These are phyloP conservation scores for Panaeolus cyanescens DNA, from an alignment of 768 basidiomycete species.

Conservation along the genomic window DNA sequence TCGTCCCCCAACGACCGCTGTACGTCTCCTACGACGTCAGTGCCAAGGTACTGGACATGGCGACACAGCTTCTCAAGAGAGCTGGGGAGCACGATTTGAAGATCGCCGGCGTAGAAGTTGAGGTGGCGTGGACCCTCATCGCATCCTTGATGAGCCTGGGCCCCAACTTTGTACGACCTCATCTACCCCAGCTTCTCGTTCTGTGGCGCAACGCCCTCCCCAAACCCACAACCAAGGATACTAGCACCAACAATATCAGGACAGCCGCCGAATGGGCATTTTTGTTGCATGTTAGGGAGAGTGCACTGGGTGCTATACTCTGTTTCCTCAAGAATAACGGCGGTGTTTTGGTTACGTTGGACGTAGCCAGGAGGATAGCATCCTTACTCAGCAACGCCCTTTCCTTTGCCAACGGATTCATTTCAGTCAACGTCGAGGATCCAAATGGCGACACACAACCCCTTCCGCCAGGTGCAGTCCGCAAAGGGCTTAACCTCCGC, in stretches of 20 bases:
- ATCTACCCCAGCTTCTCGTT: constrained; percentile 91
- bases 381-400: constrained; percentile 88
- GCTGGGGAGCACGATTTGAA: constrained; percentile 90
- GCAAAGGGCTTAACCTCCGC: constrained; percentile 55
- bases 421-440: constrained; percentile 71
- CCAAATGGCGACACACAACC: constrained; percentile 41
- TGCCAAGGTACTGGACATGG: constrained; percentile 88
- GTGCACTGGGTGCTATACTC: constrained; percentile 84
- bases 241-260: constrained; percentile 56
- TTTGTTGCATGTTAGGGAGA: constrained; percentile 87
- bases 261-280: constrained; percentile 86
- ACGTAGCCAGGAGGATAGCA: constrained; percentile 87
- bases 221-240: constrained; percentile 91
- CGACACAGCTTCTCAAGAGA: constrained; percentile 86
- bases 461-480: constrained; percentile 27
- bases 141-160: constrained; percentile 90
- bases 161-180: constrained; percentile 90
- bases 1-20: constrained; percentile 84
- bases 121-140: constrained; percentile 93
- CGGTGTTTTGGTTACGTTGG: constrained; percentile 77
- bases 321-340: constrained; percentile 85
- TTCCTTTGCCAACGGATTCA: constrained; percentile 85
- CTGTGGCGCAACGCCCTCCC: constrained; percentile 97
- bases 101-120: constrained; percentile 81
- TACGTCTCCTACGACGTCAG: constrained; percentile 95